A percentile compares a stretch with the other conserved stretches of the same genome.
Conservation (phyloP, 2,329 filamentous ascomycete species). For the Calonectria honghensis region DNA sequence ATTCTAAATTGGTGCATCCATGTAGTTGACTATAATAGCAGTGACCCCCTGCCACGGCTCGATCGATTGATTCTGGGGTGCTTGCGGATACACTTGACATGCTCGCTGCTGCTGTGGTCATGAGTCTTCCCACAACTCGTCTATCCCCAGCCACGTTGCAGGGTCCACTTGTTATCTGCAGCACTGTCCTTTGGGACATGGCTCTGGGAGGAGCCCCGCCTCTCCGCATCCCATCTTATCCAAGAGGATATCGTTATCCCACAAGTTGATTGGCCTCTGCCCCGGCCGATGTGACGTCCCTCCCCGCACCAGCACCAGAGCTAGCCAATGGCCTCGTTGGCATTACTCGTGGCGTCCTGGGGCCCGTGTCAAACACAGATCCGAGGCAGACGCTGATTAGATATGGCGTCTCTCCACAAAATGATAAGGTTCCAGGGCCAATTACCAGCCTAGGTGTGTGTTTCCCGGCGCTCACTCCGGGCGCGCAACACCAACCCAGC, state of each 20-base stretch:
- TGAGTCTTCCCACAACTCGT: not conserved
- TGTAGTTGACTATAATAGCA: constrained; percentile 14
- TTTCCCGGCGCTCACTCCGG: not conserved
- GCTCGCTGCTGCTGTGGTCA: not conserved
- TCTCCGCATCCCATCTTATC: constrained; percentile 28
- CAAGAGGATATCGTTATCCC: constrained; percentile 32
- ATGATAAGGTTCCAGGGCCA: constrained; percentile 25
- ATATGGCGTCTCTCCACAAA: constrained; percentile 12
- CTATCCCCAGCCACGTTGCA: constrained; percentile 26
- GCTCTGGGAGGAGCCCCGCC: constrained; percentile 37
- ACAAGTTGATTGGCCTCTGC: constrained; percentile 22
- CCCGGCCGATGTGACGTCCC: constrained; percentile 18
- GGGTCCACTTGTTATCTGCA: constrained; percentile 27
- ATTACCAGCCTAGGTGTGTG: not conserved
- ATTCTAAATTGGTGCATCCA: not conserved
- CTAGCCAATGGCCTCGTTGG: constrained; percentile 25
- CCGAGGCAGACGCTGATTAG: not conserved
- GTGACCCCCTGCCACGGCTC: constrained; percentile 2
- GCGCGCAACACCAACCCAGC: constrained; percentile 28
- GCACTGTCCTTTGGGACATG: not conserved
- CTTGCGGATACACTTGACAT: not conserved
- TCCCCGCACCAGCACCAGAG: not conserved
- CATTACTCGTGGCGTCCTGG: constrained; percentile 19
- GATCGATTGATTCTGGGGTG: constrained; percentile 24
- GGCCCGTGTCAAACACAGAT: not conserved